Evolutionary conservation across 106 monocot species (phyloP).

Genomic region (Acanthochlamys bracteata): DNA sequence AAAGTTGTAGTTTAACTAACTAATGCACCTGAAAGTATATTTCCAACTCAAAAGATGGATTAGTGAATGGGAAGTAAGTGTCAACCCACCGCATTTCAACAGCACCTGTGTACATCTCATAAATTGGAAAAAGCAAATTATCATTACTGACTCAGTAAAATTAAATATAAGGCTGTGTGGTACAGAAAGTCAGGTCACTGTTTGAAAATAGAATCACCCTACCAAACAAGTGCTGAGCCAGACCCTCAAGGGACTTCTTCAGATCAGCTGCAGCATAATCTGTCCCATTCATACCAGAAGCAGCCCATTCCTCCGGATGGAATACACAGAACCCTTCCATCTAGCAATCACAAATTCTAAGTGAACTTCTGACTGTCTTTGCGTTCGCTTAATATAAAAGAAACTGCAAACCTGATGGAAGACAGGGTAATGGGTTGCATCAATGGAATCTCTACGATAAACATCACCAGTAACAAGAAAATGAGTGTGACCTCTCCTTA

Average conservation of each 20-base stretch:
- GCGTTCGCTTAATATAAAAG: slow-evolving; percentile 8
- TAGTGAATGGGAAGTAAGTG: slow-evolving; percentile 96
- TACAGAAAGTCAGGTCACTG: too few relatives aligned
- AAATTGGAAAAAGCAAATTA: too few relatives aligned
- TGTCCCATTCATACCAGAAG: slow-evolving; percentile 69
- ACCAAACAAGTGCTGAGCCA: slow-evolving; percentile 93
- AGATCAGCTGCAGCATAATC: slow-evolving; percentile 77
- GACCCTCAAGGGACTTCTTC: slow-evolving; percentile 87
- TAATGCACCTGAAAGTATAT: slow-evolving; percentile 99
- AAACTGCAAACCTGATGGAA: slow-evolving; percentile 79
- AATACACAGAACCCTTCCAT: slow-evolving; percentile 98
- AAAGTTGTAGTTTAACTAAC: too few relatives aligned
- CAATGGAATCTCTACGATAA: slow-evolving; percentile 91
- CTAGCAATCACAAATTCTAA: slow-evolving; percentile 27
- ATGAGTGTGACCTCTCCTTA: slow-evolving; percentile 63
- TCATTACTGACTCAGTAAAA: too few relatives aligned
- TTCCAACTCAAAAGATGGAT: slow-evolving; percentile 96
- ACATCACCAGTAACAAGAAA: slow-evolving; percentile 99
- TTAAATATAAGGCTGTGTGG: too few relatives aligned
- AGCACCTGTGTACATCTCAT: slow-evolving; percentile 44
- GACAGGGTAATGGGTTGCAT: slow-evolving; percentile 95
- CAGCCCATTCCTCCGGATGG: slow-evolving; percentile 61
- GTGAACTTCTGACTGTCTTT: too few relatives aligned
- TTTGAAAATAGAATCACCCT: too few relatives aligned
- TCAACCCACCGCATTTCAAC: slow-evolving; percentile 99